Conservation (phyloP, 148 eudicot genomes). For the Dianthus caryophyllus region DNA sequence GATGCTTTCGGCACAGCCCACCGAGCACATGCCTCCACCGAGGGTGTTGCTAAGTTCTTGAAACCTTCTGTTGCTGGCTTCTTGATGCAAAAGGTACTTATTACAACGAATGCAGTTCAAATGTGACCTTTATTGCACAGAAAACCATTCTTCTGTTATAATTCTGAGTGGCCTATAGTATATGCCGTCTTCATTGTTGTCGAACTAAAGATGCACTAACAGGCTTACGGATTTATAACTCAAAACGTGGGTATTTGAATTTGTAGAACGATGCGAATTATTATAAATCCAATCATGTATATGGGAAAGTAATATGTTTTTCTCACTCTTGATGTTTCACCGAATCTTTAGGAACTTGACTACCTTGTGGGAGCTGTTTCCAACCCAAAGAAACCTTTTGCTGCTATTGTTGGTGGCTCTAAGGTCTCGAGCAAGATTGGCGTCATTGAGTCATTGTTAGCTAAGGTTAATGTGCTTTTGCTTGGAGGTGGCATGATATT, state of each 20-base stretch:
- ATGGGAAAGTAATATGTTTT: neutral
- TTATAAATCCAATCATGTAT: neutral
- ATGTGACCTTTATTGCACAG: neutral
- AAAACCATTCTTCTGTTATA: too few species aligned
- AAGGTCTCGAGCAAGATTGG: conserved; percentile 86
- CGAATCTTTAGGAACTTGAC: conserved; percentile 62
- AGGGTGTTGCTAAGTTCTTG: conserved; percentile 76
- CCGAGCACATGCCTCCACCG: conserved; percentile 81
- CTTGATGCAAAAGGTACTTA: conserved; percentile 77
- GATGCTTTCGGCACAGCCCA: conserved; percentile 88
- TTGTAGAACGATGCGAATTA: neutral
- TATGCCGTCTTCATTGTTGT: too few species aligned
- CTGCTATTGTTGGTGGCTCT: conserved; percentile 94
- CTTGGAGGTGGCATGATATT: conserved; percentile 96
- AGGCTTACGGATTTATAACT: too few species aligned
- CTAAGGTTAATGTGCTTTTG: conserved; percentile 58
- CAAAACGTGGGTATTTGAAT: neutral
- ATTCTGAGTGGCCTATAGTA: too few species aligned
- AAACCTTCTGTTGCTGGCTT: conserved; percentile 85
- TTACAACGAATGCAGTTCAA: neutral
- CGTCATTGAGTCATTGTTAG: conserved; percentile 78
- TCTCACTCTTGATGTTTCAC: neutral
- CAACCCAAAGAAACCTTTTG: conserved; percentile 86
- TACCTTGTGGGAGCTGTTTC: conserved; percentile 84
- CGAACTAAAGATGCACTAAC: too few species aligned